A percentile compares a stretch with the other conserved stretches of the same genome.
These are phyloP conservation scores for Pichia sp. DNA, from an alignment of 1,139 yeast genomes.

Conservation along the genomic window DNA sequence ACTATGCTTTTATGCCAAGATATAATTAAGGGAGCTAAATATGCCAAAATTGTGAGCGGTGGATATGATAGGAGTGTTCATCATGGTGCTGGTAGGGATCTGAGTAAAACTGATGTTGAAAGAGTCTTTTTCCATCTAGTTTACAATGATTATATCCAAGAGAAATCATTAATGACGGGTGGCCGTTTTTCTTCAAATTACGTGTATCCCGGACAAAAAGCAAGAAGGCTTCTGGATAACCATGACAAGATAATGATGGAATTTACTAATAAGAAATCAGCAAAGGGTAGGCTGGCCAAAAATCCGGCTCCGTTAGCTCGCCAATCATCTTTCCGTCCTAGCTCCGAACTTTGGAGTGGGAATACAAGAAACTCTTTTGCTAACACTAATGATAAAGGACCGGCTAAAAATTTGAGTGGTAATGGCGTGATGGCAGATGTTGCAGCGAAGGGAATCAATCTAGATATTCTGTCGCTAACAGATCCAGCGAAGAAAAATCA, in stretches of 20 bases:
- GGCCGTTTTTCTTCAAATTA: constrained; percentile 74
- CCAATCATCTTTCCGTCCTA: constrained; percentile 17
- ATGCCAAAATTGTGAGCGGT: constrained; percentile 52
- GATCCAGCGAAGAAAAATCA: constrained; percentile 28
- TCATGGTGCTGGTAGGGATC: constrained; percentile 66
- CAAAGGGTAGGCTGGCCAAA: background rate
- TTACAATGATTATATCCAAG: constrained; percentile 63
- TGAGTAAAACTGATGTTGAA: constrained; percentile 68
- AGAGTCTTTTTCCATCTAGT: constrained; percentile 76
- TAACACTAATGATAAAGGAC: background rate
- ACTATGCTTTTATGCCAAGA: constrained; percentile 82
- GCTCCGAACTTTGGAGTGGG: constrained; percentile 14
- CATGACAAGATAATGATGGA: constrained; percentile 44
- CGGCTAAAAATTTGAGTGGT: constrained; percentile 6
- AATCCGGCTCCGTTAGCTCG: constrained; percentile 2
- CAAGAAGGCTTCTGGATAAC: constrained; percentile 44
- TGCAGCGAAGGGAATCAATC: constrained; percentile 15
- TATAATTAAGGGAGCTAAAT: constrained; percentile 70
- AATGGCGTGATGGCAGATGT: constrained; percentile 1
- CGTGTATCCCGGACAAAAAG: constrained; percentile 58
- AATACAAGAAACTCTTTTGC: background rate
- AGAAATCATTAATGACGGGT: constrained; percentile 64
- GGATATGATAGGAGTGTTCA: constrained; percentile 58
- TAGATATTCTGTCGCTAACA: constrained; percentile 8
- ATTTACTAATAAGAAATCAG: constrained; percentile 28